Percentiles rank a stretch among this genome's conserved stretches.
These are phyloP conservation scores for Salix brachista DNA, from an alignment of 345 rosid species.

Conservation along the genomic window DNA sequence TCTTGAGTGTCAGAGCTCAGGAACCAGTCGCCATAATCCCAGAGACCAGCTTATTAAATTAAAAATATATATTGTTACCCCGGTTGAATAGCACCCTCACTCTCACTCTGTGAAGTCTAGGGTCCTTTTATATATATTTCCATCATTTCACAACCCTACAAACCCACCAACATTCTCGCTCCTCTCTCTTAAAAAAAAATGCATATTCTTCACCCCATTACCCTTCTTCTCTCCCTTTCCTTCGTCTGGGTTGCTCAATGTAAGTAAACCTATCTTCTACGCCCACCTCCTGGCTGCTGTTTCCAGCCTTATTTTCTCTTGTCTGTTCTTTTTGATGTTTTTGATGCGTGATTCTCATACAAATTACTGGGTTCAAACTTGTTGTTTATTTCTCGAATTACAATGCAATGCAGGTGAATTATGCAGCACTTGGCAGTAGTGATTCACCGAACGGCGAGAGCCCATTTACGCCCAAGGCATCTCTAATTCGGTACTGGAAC, in stretches of 20 bases:
- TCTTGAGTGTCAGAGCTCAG: neutral
- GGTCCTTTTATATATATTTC: neutral
- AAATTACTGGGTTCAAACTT: neutral
- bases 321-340: neutral
- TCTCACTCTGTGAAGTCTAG: neutral
- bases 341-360: neutral
- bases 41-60: neutral
- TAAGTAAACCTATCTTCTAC: neutral
- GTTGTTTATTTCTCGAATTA: no score
- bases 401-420: slow-evolving; percentile 24
- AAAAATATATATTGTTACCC: neutral
- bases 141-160: slow-evolving; percentile 3
- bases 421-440: neutral
- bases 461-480: slow-evolving; percentile 77
- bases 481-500: slow-evolving; percentile 82
- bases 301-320: neutral
- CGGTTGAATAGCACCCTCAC: neutral
- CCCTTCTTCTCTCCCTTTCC: slow-evolving; percentile 3
- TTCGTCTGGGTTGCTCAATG: slow-evolving; percentile 7
- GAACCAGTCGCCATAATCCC: neutral
- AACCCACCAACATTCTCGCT: slow-evolving; percentile 15
- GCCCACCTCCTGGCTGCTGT: neutral
- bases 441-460: slow-evolving; percentile 26
- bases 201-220: neutral
- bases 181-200: neutral